Conservation (phyloP, 768 basidiomycete species). For the Leccinum subgranulosum region DNA sequence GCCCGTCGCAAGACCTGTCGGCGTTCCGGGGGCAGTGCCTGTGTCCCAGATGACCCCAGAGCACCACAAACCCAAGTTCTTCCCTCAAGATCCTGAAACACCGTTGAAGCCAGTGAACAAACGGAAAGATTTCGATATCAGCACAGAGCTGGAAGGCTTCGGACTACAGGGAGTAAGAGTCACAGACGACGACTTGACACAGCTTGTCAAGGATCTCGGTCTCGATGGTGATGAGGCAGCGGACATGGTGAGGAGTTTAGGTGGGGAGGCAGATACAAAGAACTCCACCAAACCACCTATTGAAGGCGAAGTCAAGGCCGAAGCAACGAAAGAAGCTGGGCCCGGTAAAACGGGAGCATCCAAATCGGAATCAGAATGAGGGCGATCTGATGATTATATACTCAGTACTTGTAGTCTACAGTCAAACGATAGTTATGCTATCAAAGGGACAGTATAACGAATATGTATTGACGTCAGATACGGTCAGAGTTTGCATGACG, state of each 20-base stretch:
- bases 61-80: constrained; percentile 56
- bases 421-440: not conserved
- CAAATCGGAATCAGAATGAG: constrained; percentile 3
- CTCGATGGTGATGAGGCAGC: constrained; percentile 74
- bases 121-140: constrained; percentile 57
- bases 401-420: constrained; percentile 1
- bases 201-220: constrained; percentile 72
- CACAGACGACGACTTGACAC: constrained; percentile 69
- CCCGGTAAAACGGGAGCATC: not conserved
- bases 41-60: constrained; percentile 82
- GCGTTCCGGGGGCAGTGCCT: constrained; percentile 74
- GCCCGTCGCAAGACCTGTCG: constrained; percentile 59
- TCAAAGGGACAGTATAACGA: not conserved
- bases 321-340: constrained; percentile 2
- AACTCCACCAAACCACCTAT: constrained; percentile 8
- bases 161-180: constrained; percentile 76
- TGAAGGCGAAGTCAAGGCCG: constrained; percentile 6
- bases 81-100: constrained; percentile 42
- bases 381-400: constrained; percentile 1
- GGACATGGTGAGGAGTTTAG: constrained; percentile 67
- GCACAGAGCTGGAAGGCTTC: constrained; percentile 64
- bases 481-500: constrained; percentile 26
- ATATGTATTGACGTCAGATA: constrained; percentile 9
- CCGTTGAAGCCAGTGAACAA: constrained; percentile 59
- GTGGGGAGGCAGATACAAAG: constrained; percentile 25